These are phyloP conservation scores for Wickerhamomyces silvicola DNA, from an alignment of 805 yeast genomes.

Conservation along the genomic window DNA sequence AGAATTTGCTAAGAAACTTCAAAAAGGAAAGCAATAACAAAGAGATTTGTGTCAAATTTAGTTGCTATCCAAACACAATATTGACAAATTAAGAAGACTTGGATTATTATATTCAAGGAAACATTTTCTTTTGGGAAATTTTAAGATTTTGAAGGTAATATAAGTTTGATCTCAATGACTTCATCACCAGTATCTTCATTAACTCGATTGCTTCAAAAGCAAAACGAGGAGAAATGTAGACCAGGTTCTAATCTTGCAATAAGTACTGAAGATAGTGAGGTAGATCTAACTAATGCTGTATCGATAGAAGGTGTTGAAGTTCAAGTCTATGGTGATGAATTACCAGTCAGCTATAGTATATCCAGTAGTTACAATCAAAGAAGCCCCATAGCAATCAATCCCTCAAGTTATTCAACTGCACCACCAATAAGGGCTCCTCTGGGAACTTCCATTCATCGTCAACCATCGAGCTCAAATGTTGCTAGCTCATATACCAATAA, in stretches of 20 bases:
- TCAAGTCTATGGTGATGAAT: constrained; percentile 4
- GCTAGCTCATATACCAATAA: constrained; percentile 10
- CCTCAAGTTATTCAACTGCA: constrained; percentile 12
- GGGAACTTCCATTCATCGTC: constrained; percentile 23
- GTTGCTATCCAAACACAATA: too few species aligned
- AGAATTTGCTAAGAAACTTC: too few species aligned
- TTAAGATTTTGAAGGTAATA: too few species aligned
- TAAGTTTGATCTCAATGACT: constrained; percentile 9
- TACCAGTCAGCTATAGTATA: constrained; percentile 7
- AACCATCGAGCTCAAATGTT: constrained; percentile 13
- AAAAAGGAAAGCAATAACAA: background rate
- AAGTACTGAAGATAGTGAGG: constrained; percentile 11
- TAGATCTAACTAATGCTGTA: constrained; percentile 17
- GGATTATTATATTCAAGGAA: too few species aligned
- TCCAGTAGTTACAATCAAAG: constrained; percentile 13
- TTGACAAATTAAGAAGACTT: too few species aligned
- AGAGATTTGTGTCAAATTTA: too few species aligned
- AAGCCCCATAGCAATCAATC: constrained; percentile 17
- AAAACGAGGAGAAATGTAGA: constrained; percentile 9
- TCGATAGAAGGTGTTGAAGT: constrained; percentile 26
- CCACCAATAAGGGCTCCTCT: constrained; percentile 26
- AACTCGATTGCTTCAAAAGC: constrained; percentile 22
- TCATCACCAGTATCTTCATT: constrained; percentile 22
- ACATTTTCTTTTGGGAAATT: too few species aligned
- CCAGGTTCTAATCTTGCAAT: constrained; percentile 1